Evolutionary conservation across 768 basidiomycete species (phyloP).

Genomic region (Leccinum rimulosum): DNA sequence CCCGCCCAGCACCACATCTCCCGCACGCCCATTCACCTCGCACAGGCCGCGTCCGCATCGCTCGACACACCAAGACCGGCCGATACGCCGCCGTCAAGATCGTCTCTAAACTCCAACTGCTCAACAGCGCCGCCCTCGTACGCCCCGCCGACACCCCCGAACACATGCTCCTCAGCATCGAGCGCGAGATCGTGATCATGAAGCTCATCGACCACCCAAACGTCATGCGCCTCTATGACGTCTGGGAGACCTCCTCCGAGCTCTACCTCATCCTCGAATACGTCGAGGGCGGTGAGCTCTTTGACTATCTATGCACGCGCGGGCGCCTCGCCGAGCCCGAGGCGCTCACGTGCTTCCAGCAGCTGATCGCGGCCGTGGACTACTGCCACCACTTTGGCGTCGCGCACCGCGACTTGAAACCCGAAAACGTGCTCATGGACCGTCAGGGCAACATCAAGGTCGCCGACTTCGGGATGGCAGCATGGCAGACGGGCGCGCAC

Average conservation of each 20-base stretch:
- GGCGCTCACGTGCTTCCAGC: slow-evolving; percentile 85
- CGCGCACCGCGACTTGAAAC: slow-evolving; percentile 92
- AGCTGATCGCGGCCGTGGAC: slow-evolving; percentile 87
- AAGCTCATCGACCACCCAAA: slow-evolving; percentile 96
- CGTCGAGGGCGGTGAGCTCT: slow-evolving; percentile 91
- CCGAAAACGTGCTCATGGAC: slow-evolving; percentile 90
- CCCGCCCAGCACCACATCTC: not conserved
- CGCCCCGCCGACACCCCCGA: slow-evolving; percentile 73
- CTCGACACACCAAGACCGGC: slow-evolving; percentile 82
- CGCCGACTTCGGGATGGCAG: not conserved
- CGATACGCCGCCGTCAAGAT: slow-evolving; percentile 95
- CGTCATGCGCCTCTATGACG: slow-evolving; percentile 91
- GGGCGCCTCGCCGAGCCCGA: slow-evolving; percentile 70
- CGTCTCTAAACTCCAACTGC: slow-evolving; percentile 69
- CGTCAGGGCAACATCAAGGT: slow-evolving; percentile 71
- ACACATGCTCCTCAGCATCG: slow-evolving; percentile 74
- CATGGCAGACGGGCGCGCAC: slow-evolving; percentile 16
- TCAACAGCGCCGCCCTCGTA: slow-evolving; percentile 53
- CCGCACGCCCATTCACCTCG: not conserved
- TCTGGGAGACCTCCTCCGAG: slow-evolving; percentile 91
- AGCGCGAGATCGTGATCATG: slow-evolving; percentile 96
- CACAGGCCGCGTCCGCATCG: slow-evolving; percentile 86
- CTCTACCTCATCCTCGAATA: slow-evolving; percentile 94
- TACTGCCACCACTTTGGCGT: slow-evolving; percentile 96
- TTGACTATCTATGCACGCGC: slow-evolving; percentile 83